These are phyloP conservation scores for Exophiala viscosa DNA, from an alignment of 2,329 filamentous ascomycete species.

Conservation along the genomic window DNA sequence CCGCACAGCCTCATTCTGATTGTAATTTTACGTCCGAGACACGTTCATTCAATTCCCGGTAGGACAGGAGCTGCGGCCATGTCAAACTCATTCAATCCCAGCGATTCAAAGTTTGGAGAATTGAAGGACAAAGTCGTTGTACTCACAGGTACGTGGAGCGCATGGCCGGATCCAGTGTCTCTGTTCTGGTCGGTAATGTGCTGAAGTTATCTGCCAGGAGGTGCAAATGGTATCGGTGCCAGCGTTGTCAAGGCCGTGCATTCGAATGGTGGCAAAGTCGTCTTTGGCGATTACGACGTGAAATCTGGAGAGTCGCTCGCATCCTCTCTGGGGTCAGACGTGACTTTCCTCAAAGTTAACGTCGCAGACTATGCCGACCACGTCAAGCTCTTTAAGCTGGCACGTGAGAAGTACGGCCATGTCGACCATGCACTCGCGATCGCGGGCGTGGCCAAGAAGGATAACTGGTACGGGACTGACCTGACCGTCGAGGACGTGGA, in stretches of 20 bases:
- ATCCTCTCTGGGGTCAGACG: slow-evolving; percentile 15
- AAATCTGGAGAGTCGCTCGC: slow-evolving; percentile 32
- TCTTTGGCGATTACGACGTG: slow-evolving; percentile 42
- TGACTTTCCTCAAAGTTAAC: slow-evolving; percentile 2
- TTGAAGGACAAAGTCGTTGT: slow-evolving; percentile 2
- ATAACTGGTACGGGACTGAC: slow-evolving; percentile 41
- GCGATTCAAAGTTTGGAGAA: too few species aligned
- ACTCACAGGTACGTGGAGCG: slow-evolving; percentile 4
- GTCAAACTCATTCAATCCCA: too few species aligned
- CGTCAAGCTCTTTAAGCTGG: slow-evolving; percentile 44
- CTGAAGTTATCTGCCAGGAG: slow-evolving; percentile 1
- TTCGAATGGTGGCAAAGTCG: slow-evolving; percentile 38
- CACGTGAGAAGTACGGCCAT: slow-evolving; percentile 39
- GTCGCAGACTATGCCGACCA: slow-evolving; percentile 45
- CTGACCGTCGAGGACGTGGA: not conserved
- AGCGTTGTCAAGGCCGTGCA: slow-evolving; percentile 38
- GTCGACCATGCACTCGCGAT: slow-evolving; percentile 49
- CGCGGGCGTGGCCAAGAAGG: slow-evolving; percentile 45
- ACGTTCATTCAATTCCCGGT: too few species aligned
- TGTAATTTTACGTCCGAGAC: too few species aligned
- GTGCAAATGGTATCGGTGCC: slow-evolving; percentile 43
- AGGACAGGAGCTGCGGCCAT: too few species aligned
- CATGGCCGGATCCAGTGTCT: too few species aligned
- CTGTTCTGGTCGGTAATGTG: too few species aligned
- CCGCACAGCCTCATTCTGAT: too few species aligned